Percentiles rank a stretch among this genome's conserved stretches.
These are phyloP conservation scores for Dothideomycetes sp. DNA, from an alignment of 2,329 filamentous ascomycete genomes.

Conservation along the genomic window DNA sequence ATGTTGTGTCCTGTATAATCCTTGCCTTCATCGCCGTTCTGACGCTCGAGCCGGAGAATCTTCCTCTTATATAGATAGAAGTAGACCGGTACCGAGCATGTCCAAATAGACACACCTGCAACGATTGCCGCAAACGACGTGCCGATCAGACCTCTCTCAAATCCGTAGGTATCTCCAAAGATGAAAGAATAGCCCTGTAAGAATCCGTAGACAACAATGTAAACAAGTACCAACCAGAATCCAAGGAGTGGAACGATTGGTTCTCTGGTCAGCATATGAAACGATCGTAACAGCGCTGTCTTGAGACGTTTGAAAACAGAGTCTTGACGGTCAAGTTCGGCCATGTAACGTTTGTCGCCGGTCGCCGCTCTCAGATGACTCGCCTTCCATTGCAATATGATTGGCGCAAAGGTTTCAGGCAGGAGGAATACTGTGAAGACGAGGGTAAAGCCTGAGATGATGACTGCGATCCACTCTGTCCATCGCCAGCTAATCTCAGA, in stretches of 20 bases:
- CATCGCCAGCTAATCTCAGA: slow-evolving; percentile 20
- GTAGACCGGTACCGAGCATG: neutral
- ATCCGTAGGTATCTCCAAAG: slow-evolving; percentile 32
- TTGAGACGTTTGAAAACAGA: slow-evolving; percentile 9
- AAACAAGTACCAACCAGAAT: slow-evolving; percentile 40
- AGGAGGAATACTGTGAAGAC: slow-evolving; percentile 29
- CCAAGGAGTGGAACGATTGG: slow-evolving; percentile 36
- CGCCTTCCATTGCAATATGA: slow-evolving; percentile 25
- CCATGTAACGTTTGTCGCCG: slow-evolving; percentile 11
- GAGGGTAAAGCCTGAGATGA: slow-evolving; percentile 18
- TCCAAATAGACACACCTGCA: neutral
- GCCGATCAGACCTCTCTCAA: slow-evolving; percentile 30
- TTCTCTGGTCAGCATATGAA: slow-evolving; percentile 19
- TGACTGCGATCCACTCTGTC: slow-evolving; percentile 28
- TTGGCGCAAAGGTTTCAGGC: slow-evolving; percentile 39
- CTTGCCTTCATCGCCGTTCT: neutral
- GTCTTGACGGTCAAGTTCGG: slow-evolving; percentile 11
- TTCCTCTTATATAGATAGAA: neutral
- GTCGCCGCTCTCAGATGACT: slow-evolving; percentile 17
- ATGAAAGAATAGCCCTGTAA: slow-evolving; percentile 41
- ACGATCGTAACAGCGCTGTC: slow-evolving; percentile 9
- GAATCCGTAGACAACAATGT: slow-evolving; percentile 44
- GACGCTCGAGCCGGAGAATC: neutral
- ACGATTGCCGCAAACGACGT: slow-evolving; percentile 35
- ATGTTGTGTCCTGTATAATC: neutral